Base-by-base conservation (phyloP, 2,329 filamentous ascomycete genomes). In the Hypoxylon rubiginosum region DNA sequence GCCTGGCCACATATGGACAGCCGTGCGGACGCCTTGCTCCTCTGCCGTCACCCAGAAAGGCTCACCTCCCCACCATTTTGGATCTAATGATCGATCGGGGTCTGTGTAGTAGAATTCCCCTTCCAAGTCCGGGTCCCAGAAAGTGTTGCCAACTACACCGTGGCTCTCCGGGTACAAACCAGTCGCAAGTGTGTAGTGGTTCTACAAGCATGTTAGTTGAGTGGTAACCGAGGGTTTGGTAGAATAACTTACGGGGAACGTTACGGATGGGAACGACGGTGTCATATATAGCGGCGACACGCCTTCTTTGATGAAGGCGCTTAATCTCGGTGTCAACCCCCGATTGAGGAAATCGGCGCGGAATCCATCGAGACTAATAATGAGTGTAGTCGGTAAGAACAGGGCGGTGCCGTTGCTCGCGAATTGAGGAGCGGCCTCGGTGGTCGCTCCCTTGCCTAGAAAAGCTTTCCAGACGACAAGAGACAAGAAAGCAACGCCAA, bases 1-100 rank as follows among this genome's bases (percentile, higher is more conserved):
- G 1, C 96, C 96, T 1, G 96, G 96, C 96, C 96, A 99, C 96
- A 99, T 99, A 78, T 99, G 96, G 26, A 99, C 89, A 0, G 93
- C 96, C 30, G 90, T 89, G 61, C 88, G 87, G 32, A 97, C 84
- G 5, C 91, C 91, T 71, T 93, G 91, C 62, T 87, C 88, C 81
- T 98, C 96, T 4, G 95, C 95, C 1, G 95, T 97, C 26, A 91
- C 91, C 96, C 96, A 99, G 30, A 99, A 84, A 0, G 96, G 96
- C 77, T 98, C 94, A 2, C 94, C 96, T 43, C 87, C 90, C 95
- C 96, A 99, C 95, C 96, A 99, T 76, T 95, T 93, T 0, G 92
- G 84, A 70, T 95, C 88, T 79, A 97, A 87, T 70, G 93, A 96
- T 60, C 88, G 85, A 1, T 82, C 77, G 0, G 92, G 89, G 73